Evolutionary conservation across 306 rosid species (phyloP), one percentile per base, ranked within the genome.

Genomic region (Fragaria iinumae): DNA sequence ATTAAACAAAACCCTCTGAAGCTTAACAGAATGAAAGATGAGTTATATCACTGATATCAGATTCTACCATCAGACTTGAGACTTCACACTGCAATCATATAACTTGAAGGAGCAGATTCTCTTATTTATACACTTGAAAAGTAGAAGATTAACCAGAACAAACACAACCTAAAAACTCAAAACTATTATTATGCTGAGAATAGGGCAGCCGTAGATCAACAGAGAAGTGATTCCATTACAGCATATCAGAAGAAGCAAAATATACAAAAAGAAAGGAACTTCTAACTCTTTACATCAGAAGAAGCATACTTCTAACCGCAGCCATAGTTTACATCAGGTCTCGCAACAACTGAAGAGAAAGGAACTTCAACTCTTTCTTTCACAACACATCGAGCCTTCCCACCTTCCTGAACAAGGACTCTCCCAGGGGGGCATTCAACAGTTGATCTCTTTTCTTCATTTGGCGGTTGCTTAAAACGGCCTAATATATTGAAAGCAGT

Each of bases 351-450:
- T 20, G 93, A 83, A 12, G 97, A 90, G 87, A 95, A 95, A 43
- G 97, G 99, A 79, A 95, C 91, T 86, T 95, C 96, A 71, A 90
- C 96, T 89, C 99, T 88, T 88, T 95, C 97, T 80, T 95, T 95
- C 83, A 95, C 99, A 5, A 95, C 83, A 72, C 99, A 92, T 57
- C 93, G 89, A 68, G 86, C 93, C 65, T 90, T 93, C 71, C 96
- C 96, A 14, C 83, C 83, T 88, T 92, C 97, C 75, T 85, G 52
- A 64, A 89, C 90, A 39, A 85, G 78, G 82, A 90, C 75, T 77
- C 86, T 90, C 65, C 97, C 99, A 0, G 96, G 97, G 39, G 97
- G 96, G 60, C 99, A 95, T 27, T 66, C 75, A 71, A 50, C 71
- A 45, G 25, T 67, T 27, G 86, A 29, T 53, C 84, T 80, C 71